Base-by-base conservation (phyloP, 495 filamentous ascomycete genomes). In the Aspergillus leporis region DNA sequence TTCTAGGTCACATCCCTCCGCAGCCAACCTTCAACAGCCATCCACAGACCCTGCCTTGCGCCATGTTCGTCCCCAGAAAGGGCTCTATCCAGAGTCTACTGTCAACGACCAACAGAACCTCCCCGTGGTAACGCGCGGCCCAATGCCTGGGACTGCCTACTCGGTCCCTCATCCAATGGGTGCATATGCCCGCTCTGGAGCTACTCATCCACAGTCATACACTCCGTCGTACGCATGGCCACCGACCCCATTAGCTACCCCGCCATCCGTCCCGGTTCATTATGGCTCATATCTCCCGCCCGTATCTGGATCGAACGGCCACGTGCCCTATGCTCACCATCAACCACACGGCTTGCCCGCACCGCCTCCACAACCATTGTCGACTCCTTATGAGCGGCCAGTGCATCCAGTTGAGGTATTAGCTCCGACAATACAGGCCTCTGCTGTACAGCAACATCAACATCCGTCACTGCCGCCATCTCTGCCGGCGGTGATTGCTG, bases 1-100 rank as follows among this genome's bases (percentile, higher is more conserved):
- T 69, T 84, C 90, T n/a, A 82, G 93, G 52, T 86, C 88, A 30
- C 82, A 87, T 63, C 82, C 88, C 1, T 82, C 83, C 23, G 81
- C 85, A 6, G 80, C 80, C 45, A 85, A 86, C 32, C 77, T 97
- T 5, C 83, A 83, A 63, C 89, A 92, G 64, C 94, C 94, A 2
- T 86, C 89, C 18, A 86, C 79, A 7, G 94, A 98, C 69, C 84
- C 90, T 1, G 69, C 78, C n/a, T 81, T 98, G 41, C 86, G 92
- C 60, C 83, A 92, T 66, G 92, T 98, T 59, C 78, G 88, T 8
- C 93, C 93, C 8, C 80, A 84, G 36, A 96, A 96, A 71, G 92
- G 91, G 63, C 89, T 98, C 79, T 98, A 98, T 68, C 95, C 95
- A 2, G 94, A 98, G 72, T 93, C 95, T 5, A 97, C 92, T n/a